Conservation (phyloP, 108 stramenopile species). For the Skeletonema potamos region DNA sequence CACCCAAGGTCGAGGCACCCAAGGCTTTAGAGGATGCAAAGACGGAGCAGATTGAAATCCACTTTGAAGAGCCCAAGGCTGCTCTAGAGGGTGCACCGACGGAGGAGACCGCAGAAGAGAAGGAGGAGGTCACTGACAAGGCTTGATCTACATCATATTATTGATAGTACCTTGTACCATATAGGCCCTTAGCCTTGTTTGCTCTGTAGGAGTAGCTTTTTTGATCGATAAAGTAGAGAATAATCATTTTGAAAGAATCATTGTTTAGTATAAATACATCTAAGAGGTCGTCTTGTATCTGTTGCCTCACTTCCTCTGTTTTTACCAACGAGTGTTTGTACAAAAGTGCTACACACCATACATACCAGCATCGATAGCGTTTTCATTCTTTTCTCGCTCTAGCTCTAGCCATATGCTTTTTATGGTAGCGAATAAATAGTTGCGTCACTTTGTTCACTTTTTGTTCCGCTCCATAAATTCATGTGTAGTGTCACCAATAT, state of each 20-base stretch:
- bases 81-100: not conserved
- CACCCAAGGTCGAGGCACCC: constrained; percentile 24
- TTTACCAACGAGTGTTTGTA: not conserved
- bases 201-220: not conserved
- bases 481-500: constrained; percentile 70
- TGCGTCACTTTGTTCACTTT: not conserved
- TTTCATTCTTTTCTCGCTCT: not conserved
- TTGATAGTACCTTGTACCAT: not conserved
- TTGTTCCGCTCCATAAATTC: constrained; percentile 64
- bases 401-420: not conserved
- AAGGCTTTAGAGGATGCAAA: constrained; percentile 6
- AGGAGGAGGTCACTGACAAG: not conserved
- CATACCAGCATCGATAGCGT: not conserved
- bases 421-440: not conserved
- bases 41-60: constrained; percentile 27
- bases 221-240: not conserved
- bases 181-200: not conserved
- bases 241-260: not conserved
- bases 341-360: not conserved
- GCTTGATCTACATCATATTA: not conserved
- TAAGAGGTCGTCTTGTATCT: not conserved
- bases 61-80: constrained; percentile 4
- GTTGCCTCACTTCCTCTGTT: not conserved
- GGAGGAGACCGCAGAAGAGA: not conserved
- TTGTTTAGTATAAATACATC: not conserved